A percentile compares a stretch with the other conserved stretches of the same genome.
Evolutionary conservation across 1,284 basidiomycete species (phyloP).

Genomic region (Takashimella tepidaria): DNA sequence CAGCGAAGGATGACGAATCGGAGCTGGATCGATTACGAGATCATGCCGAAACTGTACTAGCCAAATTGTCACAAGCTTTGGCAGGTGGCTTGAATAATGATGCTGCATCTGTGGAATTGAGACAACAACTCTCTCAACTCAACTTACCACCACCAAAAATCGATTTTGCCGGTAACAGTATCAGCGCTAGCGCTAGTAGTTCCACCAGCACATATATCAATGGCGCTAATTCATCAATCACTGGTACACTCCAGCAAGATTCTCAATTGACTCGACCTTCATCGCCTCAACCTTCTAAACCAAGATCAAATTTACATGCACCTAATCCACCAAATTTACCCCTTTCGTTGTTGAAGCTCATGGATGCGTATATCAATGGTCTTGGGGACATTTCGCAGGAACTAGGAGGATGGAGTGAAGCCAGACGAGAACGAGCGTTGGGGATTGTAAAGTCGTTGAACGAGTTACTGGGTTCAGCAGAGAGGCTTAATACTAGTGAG

Average conservation of each 20-base stretch:
- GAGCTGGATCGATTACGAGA: constrained; percentile 19
- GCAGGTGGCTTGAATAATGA: constrained; percentile 2
- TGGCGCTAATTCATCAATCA: too few species aligned
- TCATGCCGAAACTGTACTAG: constrained; percentile 28
- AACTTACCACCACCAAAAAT: constrained; percentile 17
- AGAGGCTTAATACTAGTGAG: constrained; percentile 41
- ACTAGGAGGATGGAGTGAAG: constrained; percentile 37
- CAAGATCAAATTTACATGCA: constrained; percentile 30
- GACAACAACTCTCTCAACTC: constrained; percentile 31
- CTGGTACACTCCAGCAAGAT: background rate
- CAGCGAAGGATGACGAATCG: constrained; percentile 21
- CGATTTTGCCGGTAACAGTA: background rate
- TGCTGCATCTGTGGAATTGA: constrained; percentile 19
- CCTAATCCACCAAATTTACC: constrained; percentile 44
- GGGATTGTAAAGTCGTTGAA: constrained; percentile 33
- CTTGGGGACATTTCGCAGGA: constrained; percentile 25
- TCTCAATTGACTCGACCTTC: background rate
- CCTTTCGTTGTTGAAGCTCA: constrained; percentile 38
- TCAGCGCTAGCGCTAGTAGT: too few species aligned
- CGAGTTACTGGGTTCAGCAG: constrained; percentile 34
- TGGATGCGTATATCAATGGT: constrained; percentile 43
- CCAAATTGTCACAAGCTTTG: constrained; percentile 21
- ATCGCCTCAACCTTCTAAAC: background rate
- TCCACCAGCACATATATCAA: background rate
- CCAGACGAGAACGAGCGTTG: constrained; percentile 39